Conservation (phyloP, 768 basidiomycete genomes). For the Boletales sp. region DNA sequence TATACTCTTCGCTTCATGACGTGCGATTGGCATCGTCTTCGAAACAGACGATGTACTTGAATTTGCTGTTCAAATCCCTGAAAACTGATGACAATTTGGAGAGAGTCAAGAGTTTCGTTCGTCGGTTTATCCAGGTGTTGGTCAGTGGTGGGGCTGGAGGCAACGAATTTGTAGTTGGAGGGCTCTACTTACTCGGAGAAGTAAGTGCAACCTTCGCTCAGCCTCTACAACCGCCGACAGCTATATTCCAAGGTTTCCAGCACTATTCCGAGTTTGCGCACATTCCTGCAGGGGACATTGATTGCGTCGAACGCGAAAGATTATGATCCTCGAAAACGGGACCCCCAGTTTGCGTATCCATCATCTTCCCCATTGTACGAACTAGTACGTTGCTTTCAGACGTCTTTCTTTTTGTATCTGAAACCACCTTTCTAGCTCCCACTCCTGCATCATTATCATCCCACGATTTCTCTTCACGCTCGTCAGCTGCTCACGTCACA, state of each 20-base stretch:
- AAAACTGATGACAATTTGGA: slow-evolving; percentile 60
- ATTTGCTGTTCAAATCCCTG: slow-evolving; percentile 86
- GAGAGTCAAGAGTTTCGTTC: slow-evolving; percentile 76
- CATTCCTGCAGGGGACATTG: slow-evolving; percentile 39
- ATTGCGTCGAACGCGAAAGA: slow-evolving; percentile 25
- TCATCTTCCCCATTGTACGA: slow-evolving; percentile 84
- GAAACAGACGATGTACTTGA: slow-evolving; percentile 97
- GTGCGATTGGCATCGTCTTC: slow-evolving; percentile 73
- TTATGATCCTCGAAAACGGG: slow-evolving; percentile 89
- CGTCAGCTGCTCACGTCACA: slow-evolving; percentile 71
- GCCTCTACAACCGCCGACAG: neutral
- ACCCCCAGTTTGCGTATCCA: slow-evolving; percentile 84
- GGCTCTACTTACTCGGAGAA: slow-evolving; percentile 83
- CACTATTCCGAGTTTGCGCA: slow-evolving; percentile 42
- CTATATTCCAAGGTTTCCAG: slow-evolving; percentile 44
- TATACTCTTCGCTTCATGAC: slow-evolving; percentile 90
- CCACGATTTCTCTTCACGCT: slow-evolving; percentile 82
- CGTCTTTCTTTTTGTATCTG: neutral
- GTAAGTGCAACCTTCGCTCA: slow-evolving; percentile 40
- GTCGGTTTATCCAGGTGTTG: slow-evolving; percentile 80
- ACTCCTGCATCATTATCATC: slow-evolving; percentile 85
- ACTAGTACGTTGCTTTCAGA: slow-evolving; percentile 51
- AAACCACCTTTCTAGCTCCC: slow-evolving; percentile 51
- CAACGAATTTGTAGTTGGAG: slow-evolving; percentile 85
- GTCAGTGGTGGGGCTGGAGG: slow-evolving; percentile 67